Base-by-base conservation (phyloP, 2,329 filamentous ascomycete species). In the Aspergillus ibericus region DNA sequence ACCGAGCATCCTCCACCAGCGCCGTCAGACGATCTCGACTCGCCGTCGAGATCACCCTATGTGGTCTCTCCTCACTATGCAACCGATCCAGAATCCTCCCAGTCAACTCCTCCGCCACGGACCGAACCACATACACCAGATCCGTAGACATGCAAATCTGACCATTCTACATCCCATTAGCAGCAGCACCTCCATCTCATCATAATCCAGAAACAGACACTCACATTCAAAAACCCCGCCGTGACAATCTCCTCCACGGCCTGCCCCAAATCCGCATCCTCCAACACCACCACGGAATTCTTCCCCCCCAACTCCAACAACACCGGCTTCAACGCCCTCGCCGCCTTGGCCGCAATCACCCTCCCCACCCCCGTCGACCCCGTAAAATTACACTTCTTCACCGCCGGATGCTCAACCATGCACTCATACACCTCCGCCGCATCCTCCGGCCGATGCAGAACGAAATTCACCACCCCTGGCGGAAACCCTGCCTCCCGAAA, bases 71-170 rank as follows among this genome's bases (percentile, higher is more conserved):
- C 27, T 48, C 44, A 8, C 25, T 6, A 13, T 48, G 10, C 25
- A 48, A 32, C 15, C 22, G 25, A 15, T 48, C 44, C 6, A 16
- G 2, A 13, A 46, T 47, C 52, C 16, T 34, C n/a, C 27, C 13
- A 2, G 18, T 32, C 18, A 22, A 20, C 32, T n/a, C 27, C 46
- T 13, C 29, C 16, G 36, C 35, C 12, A 25, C 16, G n/a, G 22
- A 20, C 9, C 27, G 72, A 58, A 86, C 75, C 44, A 85, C 81
- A 20, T 85, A 68, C 50, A 92, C 85, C 16, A 85, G 82, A 74
- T 93, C 90, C 0, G 90, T 92, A 16, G 82, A 81, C 89, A 93
- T 92, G 80, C 90, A 93, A 46, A 92, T 85, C 73, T 95, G 91
- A 0, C 90, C 90, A 1, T 71, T 68, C 66, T 76, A 70, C 13